Percentiles rank a stretch among this genome's conserved stretches.
Evolutionary conservation across 1,284 basidiomycete species (phyloP).

Genomic region (Cystobasidium pallidum): DNA sequence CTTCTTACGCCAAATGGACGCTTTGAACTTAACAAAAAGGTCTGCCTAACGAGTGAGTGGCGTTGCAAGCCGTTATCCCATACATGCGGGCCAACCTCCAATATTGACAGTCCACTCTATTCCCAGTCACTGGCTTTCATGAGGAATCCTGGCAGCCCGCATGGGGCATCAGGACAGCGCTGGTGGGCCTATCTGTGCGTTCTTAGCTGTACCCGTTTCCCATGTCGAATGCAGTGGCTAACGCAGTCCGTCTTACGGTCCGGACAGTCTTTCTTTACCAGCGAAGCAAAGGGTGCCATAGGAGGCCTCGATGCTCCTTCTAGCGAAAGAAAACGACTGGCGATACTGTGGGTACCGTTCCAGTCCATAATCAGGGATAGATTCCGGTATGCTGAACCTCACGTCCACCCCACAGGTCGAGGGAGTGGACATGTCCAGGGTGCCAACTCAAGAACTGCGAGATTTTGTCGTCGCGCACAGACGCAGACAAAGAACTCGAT

Average conservation of each 20-base stretch:
- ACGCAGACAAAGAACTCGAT: not conserved
- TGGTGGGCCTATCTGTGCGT: constrained; percentile 45
- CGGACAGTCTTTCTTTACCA: constrained; percentile 85
- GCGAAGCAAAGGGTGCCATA: constrained; percentile 84
- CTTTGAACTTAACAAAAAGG: constrained; percentile 94
- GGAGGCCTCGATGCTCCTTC: constrained; percentile 82
- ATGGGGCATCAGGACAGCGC: constrained; percentile 93
- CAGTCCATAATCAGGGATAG: too few relatives aligned
- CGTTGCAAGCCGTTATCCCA: constrained; percentile 10
- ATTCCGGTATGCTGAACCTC: not conserved
- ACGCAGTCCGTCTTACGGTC: constrained; percentile 74
- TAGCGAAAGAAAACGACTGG: constrained; percentile 77
- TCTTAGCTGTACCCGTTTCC: constrained; percentile 12
- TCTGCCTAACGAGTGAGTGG: constrained; percentile 57
- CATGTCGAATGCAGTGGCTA: constrained; percentile 35
- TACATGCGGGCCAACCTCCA: constrained; percentile 56
- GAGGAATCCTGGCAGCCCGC: constrained; percentile 88
- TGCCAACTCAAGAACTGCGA: constrained; percentile 36
- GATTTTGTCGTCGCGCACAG: constrained; percentile 16
- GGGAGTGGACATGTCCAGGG: constrained; percentile 39
- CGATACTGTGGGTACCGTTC: constrained; percentile 63
- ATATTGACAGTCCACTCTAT: constrained; percentile 63
- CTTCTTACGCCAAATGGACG: constrained; percentile 93
- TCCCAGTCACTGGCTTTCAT: constrained; percentile 61
- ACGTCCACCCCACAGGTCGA: constrained; percentile 14